These are phyloP conservation scores for Gyromitra esculenta DNA, from an alignment of 2,329 filamentous ascomycete genomes.

Conservation along the genomic window DNA sequence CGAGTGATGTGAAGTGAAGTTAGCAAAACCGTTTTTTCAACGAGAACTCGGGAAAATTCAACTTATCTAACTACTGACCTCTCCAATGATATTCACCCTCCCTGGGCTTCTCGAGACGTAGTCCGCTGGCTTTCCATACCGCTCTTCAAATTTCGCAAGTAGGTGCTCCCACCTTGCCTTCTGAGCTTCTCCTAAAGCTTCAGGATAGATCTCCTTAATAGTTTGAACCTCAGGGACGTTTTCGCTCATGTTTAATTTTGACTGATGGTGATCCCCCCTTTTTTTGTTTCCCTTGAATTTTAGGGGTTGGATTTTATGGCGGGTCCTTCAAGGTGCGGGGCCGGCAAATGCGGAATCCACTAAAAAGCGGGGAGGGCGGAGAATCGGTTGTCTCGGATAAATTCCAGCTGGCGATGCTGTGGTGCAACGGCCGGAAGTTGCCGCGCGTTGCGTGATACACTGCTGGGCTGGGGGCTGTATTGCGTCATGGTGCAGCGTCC, in stretches of 20 bases:
- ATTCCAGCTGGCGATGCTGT: not conserved
- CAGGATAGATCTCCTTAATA: slow-evolving; percentile 83
- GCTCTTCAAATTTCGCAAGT: slow-evolving; percentile 73
- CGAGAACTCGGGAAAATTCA: not conserved
- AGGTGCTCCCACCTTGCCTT: slow-evolving; percentile 79
- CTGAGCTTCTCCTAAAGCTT: slow-evolving; percentile 74
- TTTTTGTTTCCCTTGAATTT: not conserved
- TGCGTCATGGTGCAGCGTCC: slow-evolving; percentile 8
- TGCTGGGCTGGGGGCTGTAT: not conserved
- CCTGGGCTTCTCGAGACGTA: slow-evolving; percentile 92
- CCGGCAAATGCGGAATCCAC: not conserved
- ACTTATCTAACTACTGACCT: slow-evolving; percentile 61
- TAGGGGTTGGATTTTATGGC: slow-evolving; percentile 5
- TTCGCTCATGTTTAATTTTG: slow-evolving; percentile 63
- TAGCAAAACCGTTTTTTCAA: not conserved
- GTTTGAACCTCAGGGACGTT: slow-evolving; percentile 78
- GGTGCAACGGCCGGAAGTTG: slow-evolving; percentile 19
- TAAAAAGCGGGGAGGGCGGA: slow-evolving; percentile 19
- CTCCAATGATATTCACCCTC: slow-evolving; percentile 96
- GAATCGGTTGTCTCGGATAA: slow-evolving; percentile 21
- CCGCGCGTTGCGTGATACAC: not conserved
- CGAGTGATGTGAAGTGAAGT: not conserved
- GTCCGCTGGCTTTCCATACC: slow-evolving; percentile 75
- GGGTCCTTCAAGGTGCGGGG: not conserved
- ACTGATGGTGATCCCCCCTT: not conserved